A percentile compares a stretch with the other conserved stretches of the same genome.
Conservation (phyloP, 805 yeast genomes). For the Spathaspora boniae region DNA sequence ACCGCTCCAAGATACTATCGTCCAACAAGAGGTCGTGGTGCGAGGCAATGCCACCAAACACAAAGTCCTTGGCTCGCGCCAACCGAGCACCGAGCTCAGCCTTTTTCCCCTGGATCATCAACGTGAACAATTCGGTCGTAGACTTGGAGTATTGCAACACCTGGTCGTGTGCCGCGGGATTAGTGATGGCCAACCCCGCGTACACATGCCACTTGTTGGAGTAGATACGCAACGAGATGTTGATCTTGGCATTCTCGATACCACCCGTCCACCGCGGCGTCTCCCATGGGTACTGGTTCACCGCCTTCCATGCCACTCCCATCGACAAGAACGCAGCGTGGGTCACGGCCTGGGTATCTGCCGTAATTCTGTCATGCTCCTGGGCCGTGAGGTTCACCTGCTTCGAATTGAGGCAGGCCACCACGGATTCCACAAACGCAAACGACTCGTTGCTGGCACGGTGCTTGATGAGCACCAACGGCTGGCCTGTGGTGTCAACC, state of each 20-base stretch:
- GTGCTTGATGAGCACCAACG: slow-evolving; percentile 81
- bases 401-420: slow-evolving; percentile 74
- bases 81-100: slow-evolving; percentile 59
- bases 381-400: slow-evolving; percentile 74
- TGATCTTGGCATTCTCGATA: slow-evolving; percentile 91
- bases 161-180: slow-evolving; percentile 91
- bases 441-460: slow-evolving; percentile 54
- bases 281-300: slow-evolving; percentile 89
- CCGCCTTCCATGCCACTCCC: slow-evolving; percentile 94
- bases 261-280: slow-evolving; percentile 87
- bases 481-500: slow-evolving; percentile 87
- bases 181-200: slow-evolving; percentile 94
- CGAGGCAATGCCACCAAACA: slow-evolving; percentile 63
- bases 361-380: slow-evolving; percentile 92
- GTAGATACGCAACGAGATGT: slow-evolving; percentile 84
- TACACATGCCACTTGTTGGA: slow-evolving; percentile 98
- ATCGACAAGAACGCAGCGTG: slow-evolving; percentile 95
- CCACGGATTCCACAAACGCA: slow-evolving; percentile 57
- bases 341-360: slow-evolving; percentile 97
- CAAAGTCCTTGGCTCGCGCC: slow-evolving; percentile 62
- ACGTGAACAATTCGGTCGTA: slow-evolving; percentile 73
- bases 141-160: slow-evolving; percentile 86
- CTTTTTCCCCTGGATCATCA: slow-evolving; percentile 70
- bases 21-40: slow-evolving; percentile 66
- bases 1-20: slow-evolving; percentile 73